These are phyloP conservation scores for Posidonia australis DNA, from an alignment of 106 monocot genomes.

Conservation along the genomic window DNA sequence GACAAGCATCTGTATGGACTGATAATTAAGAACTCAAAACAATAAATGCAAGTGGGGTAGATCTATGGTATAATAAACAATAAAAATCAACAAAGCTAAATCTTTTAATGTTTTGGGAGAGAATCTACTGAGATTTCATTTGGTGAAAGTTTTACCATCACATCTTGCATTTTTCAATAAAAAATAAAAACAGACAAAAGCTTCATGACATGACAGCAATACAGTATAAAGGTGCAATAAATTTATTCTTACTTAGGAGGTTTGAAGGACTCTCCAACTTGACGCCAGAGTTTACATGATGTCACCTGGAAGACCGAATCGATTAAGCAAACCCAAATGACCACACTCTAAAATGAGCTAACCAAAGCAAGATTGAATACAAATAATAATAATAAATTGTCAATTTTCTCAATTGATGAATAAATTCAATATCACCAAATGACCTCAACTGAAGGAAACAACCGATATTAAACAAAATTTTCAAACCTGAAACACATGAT, in stretches of 20 bases:
- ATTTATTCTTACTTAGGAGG: slow-evolving; percentile 70
- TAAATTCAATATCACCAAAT: no score
- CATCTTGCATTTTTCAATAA: background rate
- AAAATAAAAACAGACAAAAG: background rate
- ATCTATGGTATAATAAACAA: no score
- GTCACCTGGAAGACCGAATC: slow-evolving; percentile 46
- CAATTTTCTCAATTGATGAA: background rate
- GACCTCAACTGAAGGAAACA: no score
- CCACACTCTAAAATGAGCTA: background rate
- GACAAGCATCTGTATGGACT: no score
- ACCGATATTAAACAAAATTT: no score
- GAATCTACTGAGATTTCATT: no score
- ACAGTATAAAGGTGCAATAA: background rate
- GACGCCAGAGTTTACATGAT: slow-evolving; percentile 83
- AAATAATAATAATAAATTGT: background rate
- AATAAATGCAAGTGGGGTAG: no score
- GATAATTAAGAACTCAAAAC: no score
- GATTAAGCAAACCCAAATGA: background rate
- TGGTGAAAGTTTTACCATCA: background rate
- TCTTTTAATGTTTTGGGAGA: no score
- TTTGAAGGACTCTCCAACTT: slow-evolving; percentile 91
- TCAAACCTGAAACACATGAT: no score
- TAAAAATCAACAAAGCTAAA: no score
- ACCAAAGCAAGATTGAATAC: background rate
- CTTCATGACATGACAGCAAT: background rate